Conservation (phyloP, 257 asterid genomes). For the Solanum acaule region DNA sequence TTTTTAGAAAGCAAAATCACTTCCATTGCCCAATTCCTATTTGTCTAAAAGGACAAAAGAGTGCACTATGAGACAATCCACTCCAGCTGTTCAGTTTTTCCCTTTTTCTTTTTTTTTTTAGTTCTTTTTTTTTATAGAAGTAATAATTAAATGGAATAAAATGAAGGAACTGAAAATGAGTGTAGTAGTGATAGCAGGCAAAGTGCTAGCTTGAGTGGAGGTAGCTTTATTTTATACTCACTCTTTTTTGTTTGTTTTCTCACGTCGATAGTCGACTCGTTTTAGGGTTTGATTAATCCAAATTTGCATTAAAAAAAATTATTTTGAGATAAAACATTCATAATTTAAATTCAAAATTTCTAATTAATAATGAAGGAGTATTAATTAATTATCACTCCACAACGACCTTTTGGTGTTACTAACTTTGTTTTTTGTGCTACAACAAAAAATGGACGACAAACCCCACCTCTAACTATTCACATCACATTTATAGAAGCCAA, state of each 20-base stretch:
- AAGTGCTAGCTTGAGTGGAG: not conserved
- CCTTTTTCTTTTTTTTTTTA: not conserved
- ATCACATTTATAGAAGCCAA: not conserved
- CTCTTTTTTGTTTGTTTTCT: not conserved
- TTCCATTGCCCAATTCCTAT: not conserved
- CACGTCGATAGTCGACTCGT: not conserved
- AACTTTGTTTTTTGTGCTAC: not conserved
- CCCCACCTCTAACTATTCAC: not conserved
- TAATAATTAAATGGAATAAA: not conserved
- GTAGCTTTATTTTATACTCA: not conserved
- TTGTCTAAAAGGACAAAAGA: not conserved
- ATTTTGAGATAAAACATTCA: not conserved
- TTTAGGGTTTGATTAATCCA: not conserved
- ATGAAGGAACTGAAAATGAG: not conserved
- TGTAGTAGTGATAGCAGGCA: not conserved
- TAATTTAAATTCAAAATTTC: not conserved
- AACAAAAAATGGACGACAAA: not conserved
- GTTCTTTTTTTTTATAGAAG: not conserved
- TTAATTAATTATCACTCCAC: not conserved
- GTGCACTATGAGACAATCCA: slow-evolving; percentile 15
- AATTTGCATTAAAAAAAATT: rapidly evolving
- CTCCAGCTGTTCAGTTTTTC: slow-evolving; percentile 17
- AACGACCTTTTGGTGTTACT: not conserved
- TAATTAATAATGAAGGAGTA: not conserved
- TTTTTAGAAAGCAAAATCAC: not conserved